phyloP scores from a whole-genome alignment of 2,329 filamentous ascomycete genomes.

The Mycosphaerella sp. region DNA sequence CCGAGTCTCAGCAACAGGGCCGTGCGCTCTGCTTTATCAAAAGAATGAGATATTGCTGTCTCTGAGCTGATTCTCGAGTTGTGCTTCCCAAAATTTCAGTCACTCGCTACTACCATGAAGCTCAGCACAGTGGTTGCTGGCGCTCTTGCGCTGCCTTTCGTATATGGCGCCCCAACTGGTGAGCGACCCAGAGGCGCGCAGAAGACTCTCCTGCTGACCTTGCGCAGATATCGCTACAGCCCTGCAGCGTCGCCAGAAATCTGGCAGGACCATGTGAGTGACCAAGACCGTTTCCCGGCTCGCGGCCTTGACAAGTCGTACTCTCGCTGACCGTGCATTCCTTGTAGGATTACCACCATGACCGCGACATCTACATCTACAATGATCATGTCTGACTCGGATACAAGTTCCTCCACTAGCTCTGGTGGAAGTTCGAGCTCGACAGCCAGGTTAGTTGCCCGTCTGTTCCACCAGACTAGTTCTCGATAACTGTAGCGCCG shows the following conservation, averaged over 20 bases:
- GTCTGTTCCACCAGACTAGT: too few species aligned
- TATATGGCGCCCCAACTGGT: slow-evolving; percentile 1
- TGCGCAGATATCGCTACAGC: neutral
- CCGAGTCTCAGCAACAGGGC: neutral
- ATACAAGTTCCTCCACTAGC: neutral
- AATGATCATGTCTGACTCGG: neutral
- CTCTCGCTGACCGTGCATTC: neutral
- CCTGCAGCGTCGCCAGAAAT: neutral
- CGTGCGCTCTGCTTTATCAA: slow-evolving; percentile 5
- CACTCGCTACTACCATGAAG: slow-evolving; percentile 17
- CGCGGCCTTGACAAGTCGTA: neutral
- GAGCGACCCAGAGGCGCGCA: neutral
- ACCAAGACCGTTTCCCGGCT: neutral
- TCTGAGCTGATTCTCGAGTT: neutral
- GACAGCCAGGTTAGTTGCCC: too few species aligned
- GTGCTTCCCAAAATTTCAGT: neutral
- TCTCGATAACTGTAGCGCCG: too few species aligned
- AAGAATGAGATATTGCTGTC: neutral
- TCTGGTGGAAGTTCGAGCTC: too few species aligned
- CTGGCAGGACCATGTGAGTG: neutral
- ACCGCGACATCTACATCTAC: neutral
- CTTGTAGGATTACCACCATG: neutral
- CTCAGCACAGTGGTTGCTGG: slow-evolving; percentile 11
- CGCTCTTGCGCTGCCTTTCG: slow-evolving; percentile 12
- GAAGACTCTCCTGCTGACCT: neutral